Evolutionary conservation across 768 basidiomycete genomes (phyloP).

Genomic region (Leucosporidium yakuticum): DNA sequence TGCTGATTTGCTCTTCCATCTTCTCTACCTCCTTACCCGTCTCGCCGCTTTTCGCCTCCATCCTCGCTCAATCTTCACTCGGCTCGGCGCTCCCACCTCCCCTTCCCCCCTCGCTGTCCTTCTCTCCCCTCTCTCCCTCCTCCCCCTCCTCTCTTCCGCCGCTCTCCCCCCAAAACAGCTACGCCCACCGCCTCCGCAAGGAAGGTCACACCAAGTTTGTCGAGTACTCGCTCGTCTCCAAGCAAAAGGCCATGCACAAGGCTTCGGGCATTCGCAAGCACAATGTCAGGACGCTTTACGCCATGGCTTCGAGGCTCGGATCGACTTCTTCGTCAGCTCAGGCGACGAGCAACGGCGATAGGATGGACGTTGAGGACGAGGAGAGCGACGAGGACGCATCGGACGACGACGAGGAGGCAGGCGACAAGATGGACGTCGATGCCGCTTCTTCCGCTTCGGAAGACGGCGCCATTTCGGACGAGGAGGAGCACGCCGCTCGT

Average conservation of each 20-base stretch:
- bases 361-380: conserved; percentile 16
- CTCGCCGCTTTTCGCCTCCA: background rate
- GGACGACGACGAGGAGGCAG: conserved; percentile 28
- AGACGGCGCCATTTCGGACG: conserved; percentile 44
- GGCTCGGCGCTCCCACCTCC: too few species aligned
- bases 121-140: too few species aligned
- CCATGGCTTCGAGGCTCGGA: background rate
- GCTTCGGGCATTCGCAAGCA: conserved; percentile 60
- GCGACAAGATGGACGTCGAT: conserved; percentile 40
- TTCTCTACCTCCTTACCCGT: background rate
- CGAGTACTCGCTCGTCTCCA: conserved; percentile 77
- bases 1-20: background rate
- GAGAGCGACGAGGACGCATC: conserved; percentile 41
- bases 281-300: conserved; percentile 55
- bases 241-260: conserved; percentile 62
- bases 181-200: conserved; percentile 81
- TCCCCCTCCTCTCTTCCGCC: background rate
- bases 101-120: too few species aligned
- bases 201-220: conserved; percentile 91
- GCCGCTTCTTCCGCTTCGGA: conserved; percentile 3
- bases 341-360: conserved; percentile 10
- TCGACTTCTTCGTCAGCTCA: background rate
- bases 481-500: conserved; percentile 49
- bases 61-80: too few species aligned
- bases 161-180: conserved; percentile 46